These are phyloP conservation scores for Zygosaccharomyces pseudobailii DNA, from an alignment of 1,139 yeast species.

Conservation along the genomic window DNA sequence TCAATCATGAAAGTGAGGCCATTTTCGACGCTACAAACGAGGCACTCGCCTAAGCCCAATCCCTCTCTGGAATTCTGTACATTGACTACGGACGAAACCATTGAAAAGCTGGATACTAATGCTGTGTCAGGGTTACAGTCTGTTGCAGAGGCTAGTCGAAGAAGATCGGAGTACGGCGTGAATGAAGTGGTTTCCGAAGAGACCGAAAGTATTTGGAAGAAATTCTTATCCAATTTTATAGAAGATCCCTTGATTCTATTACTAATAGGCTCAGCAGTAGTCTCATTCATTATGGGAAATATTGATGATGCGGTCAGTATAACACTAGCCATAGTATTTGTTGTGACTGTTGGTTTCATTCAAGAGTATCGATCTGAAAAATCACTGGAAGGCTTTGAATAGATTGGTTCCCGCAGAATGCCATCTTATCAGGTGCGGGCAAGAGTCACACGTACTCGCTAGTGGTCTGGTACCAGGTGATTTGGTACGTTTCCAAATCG, in stretches of 20 bases:
- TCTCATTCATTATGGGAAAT: constrained; percentile 85
- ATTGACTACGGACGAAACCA: constrained; percentile 57
- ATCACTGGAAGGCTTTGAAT: constrained; percentile 84
- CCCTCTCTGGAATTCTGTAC: constrained; percentile 45
- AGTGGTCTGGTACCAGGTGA: constrained; percentile 89
- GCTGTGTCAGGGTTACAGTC: constrained; percentile 54
- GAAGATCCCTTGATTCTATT: constrained; percentile 84
- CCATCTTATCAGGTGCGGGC: constrained; percentile 74
- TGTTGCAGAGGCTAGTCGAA: constrained; percentile 60
- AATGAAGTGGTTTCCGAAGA: constrained; percentile 25
- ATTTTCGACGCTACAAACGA: constrained; percentile 13
- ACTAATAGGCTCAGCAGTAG: constrained; percentile 77
- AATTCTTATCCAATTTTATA: constrained; percentile 72
- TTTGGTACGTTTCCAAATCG: constrained; percentile 76
- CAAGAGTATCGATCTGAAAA: constrained; percentile 93
- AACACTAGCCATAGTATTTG: constrained; percentile 79
- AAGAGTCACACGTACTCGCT: constrained; percentile 73
- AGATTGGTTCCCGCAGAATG: constrained; percentile 91
- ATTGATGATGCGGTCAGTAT: constrained; percentile 87
- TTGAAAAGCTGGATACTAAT: constrained; percentile 58
- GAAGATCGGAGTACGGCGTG: constrained; percentile 67
- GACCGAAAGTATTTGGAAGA: constrained; percentile 45
- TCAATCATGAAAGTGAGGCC: constrained; percentile 9
- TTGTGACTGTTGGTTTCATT: constrained; percentile 89
- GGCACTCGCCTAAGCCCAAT: constrained; percentile 28